Evolutionary conservation across 2,329 filamentous ascomycete species (phyloP).

Genomic region (Fusarium lyarnte): DNA sequence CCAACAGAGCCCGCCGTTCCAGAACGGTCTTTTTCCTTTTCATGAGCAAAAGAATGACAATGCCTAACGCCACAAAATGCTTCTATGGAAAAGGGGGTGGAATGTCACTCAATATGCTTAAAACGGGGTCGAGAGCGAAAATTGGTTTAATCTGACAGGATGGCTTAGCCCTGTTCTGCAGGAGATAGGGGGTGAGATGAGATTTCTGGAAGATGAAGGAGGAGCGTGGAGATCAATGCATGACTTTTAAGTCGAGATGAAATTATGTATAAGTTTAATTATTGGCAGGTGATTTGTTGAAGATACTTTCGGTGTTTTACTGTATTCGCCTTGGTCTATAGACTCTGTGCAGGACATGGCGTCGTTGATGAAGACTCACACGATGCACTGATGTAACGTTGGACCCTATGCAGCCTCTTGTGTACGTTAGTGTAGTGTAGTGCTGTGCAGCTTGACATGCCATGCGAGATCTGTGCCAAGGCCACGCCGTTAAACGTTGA

Average conservation of each 20-base stretch:
- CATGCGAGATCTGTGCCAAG: slow-evolving; percentile 7
- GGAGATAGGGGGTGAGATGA: slow-evolving; percentile 1
- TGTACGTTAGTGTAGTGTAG: background rate
- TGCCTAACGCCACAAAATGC: slow-evolving; percentile 9
- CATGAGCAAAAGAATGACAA: background rate
- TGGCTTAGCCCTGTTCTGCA: background rate
- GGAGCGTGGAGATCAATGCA: background rate
- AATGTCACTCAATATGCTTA: slow-evolving; percentile 12
- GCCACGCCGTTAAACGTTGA: slow-evolving; percentile 9
- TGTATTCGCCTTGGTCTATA: background rate
- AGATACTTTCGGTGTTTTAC: background rate
- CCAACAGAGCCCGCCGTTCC: background rate
- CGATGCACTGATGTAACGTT: slow-evolving; percentile 9
- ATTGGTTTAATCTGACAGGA: background rate
- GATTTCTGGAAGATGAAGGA: slow-evolving; percentile 2
- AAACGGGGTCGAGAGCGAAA: slow-evolving; percentile 22
- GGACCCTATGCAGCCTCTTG: background rate
- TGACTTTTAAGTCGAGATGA: background rate
- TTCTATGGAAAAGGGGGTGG: slow-evolving; percentile 1
- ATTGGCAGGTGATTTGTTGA: background rate
- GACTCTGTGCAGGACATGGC: background rate
- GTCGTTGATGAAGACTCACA: background rate
- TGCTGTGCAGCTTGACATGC: slow-evolving; percentile 8
- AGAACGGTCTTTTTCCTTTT: slow-evolving; percentile 7
- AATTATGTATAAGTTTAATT: background rate